Evolutionary conservation across 2,329 filamentous ascomycete genomes (phyloP).

Genomic region (Phoma sp.): DNA sequence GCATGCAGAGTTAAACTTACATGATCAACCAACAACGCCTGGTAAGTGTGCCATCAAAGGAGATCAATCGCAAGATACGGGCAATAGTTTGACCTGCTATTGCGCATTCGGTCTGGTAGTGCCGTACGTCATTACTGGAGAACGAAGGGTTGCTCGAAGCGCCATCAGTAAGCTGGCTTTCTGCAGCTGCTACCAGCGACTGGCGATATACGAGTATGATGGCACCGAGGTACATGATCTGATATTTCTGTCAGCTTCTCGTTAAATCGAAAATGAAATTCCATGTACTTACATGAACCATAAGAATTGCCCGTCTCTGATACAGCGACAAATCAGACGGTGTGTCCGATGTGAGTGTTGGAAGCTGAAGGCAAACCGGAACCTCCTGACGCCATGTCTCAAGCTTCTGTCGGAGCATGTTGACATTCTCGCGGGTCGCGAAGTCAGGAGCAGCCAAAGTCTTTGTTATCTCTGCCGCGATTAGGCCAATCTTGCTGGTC

Average conservation of each 20-base stretch:
- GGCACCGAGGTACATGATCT: slow-evolving; percentile 49
- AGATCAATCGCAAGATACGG: slow-evolving; percentile 42
- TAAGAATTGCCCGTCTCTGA: slow-evolving; percentile 44
- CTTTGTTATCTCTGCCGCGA: slow-evolving; percentile 46
- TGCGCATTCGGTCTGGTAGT: slow-evolving; percentile 40
- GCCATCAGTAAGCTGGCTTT: slow-evolving; percentile 38
- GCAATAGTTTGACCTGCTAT: slow-evolving; percentile 45
- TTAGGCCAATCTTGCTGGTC: slow-evolving; percentile 44
- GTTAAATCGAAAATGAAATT: too few relatives aligned
- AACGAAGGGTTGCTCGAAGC: slow-evolving; percentile 32
- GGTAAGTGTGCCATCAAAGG: slow-evolving; percentile 43
- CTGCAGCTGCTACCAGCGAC: slow-evolving; percentile 40
- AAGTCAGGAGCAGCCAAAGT: slow-evolving; percentile 39
- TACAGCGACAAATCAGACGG: slow-evolving; percentile 35
- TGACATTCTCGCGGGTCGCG: slow-evolving; percentile 37
- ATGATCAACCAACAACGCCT: slow-evolving; percentile 49
- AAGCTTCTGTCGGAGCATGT: slow-evolving; percentile 38
- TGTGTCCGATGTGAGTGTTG: slow-evolving; percentile 34
- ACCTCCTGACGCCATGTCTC: slow-evolving; percentile 43
- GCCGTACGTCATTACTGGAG: slow-evolving; percentile 32
- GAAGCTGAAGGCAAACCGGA: slow-evolving; percentile 40
- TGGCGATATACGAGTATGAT: slow-evolving; percentile 46
- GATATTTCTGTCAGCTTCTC: not conserved
- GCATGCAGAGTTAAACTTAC: slow-evolving; percentile 21
- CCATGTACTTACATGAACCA: slow-evolving; percentile 42